Base-by-base conservation (phyloP, 305 asterid genomes). In the Rubia peregrina region DNA sequence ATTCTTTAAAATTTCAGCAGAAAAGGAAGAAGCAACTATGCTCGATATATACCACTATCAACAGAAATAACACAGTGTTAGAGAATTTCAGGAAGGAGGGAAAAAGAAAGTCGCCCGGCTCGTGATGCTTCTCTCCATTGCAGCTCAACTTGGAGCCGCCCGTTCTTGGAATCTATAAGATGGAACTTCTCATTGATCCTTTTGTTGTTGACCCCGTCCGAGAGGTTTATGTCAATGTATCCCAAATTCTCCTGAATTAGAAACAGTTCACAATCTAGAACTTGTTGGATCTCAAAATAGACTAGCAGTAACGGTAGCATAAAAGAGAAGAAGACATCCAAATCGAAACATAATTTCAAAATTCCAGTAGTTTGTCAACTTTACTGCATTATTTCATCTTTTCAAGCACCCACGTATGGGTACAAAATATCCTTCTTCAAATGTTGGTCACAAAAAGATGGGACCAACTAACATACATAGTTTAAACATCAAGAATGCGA, bases 111-210 rank as follows among this genome's bases (percentile, higher is more conserved):
- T 6, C 16, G 5, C 7, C 14, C 12, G 22, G 57, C 16, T 21
- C 22, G 40, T 56, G 36, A 44, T 72, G 56, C 69, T 57, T 83
- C 64, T 68, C 68, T 76, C 86, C 86, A 83, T 66, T 78, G 80
- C 77, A 83, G 77, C 76, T 80, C 86, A 7, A 83, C 72, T 70
- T 83, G 86, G 57, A 83, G 70, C 57, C 64, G 72, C 17, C 86
- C 86, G 1, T 83, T 83, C 77, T 69, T 83, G 51, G 86, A 83
- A 69, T 80, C 86, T 62, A 83, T 83, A 22, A 83, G 86, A 75
- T 83, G 86, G 80, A 62, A 83, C 84, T 72, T 83, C 64, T 75
- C 82, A 46, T 83, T 83, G 70, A 80, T 83, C 79, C 86, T 75
- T 75, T 65, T 80, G 79, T 83, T 83, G 74, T 43, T 73, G 68